Base-by-base conservation (phyloP, 2,329 filamentous ascomycete species). In the Beauveria sp. region DNA sequence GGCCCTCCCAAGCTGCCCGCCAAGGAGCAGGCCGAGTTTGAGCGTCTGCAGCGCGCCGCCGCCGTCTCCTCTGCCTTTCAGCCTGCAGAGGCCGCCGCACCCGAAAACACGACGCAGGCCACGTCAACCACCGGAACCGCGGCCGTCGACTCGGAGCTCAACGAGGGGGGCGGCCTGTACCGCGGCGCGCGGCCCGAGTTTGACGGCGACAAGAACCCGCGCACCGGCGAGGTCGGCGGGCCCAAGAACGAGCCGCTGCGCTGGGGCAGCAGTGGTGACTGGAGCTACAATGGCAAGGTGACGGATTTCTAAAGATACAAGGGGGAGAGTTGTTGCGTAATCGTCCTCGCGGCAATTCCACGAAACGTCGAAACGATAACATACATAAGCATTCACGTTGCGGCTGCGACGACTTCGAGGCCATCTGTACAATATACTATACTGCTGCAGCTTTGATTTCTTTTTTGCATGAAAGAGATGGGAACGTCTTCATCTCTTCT, bases 191-290 rank as follows among this genome's bases (percentile, higher is more conserved):
- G 87, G 69, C 93, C 95, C 1, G 93, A 98, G 77, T 99, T 99
- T 69, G 87, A 93, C 67, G 95, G 95, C 63, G 93, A 98, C 60
- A 82, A 80, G 61, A 98, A 99, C 74, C 95, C 95, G 3, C 89
- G 88, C 80, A 99, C 95, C 1, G 95, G 95, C 26, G 95, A 99
- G 80, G 86, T 97, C 12, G 95, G 95, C 6, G 95, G 95, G 1
- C 95, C 95, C 6, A 99, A 98, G 86, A 98, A 96, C 71, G 93
- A 99, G 76, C 95, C 95, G 57, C 71, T 98, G 72, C 79, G 93
- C 68, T 97, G 93, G 93, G 92, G 92, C 0, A 79, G 82, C 20
- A 72, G 69, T 0, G 88, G 90, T 1, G 85, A 88, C 69, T 99
- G 93, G 89, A 97, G 91, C 73, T 99, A 90, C 75, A 97, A 97